Evolutionary conservation across 2,329 filamentous ascomycete genomes (phyloP), one percentile per base, ranked within the genome.

Genomic region (Paramyrothecium sp.): DNA sequence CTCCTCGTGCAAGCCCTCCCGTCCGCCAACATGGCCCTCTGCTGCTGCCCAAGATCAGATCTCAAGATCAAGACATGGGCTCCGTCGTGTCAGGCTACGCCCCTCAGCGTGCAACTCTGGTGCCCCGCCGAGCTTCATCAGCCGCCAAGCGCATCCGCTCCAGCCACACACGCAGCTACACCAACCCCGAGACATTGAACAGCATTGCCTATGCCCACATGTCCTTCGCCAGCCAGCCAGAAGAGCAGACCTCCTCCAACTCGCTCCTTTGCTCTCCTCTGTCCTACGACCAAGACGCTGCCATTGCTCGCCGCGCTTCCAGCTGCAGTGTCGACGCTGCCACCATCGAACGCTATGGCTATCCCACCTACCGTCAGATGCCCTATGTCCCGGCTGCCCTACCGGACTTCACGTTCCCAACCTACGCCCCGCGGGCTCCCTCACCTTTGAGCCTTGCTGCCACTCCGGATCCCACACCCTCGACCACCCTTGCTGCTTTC

Each of bases 11-110:
- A 54, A 81, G 83, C 61, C 89, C 90, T 34, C 90, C 91, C 59
- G 84, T 93, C 65, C 84, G 88, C 60, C 89, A 91, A 60, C 89
- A 92, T 75, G 91, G 91, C 54, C 91, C 91, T 54, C 79, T 91
- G 52, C 79, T 96, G 58, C 81, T 96, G 33, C 92, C 92, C 68
- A 95, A 92, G 81, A 93, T 96, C 76, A 85, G 92, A 60, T 85
- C 85, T 46, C 92, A 95, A 75, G 92, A 96, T 75, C 89, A 94
- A 74, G 82, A 88, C 60, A 84, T 92, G 60, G 85, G 88, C 63
- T 83, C 83, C 46, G 30, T 21, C 19, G 16, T 81, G 50, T 74
- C 81, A 63, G 61, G 30, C 60, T 72, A 65, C 75, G 68, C 64
- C 79, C 71, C 62, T 71, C 62, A 58, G 64, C 63, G 54, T 70